Base-by-base conservation (phyloP, 495 filamentous ascomycete species). In the Aspergillus steynii region DNA sequence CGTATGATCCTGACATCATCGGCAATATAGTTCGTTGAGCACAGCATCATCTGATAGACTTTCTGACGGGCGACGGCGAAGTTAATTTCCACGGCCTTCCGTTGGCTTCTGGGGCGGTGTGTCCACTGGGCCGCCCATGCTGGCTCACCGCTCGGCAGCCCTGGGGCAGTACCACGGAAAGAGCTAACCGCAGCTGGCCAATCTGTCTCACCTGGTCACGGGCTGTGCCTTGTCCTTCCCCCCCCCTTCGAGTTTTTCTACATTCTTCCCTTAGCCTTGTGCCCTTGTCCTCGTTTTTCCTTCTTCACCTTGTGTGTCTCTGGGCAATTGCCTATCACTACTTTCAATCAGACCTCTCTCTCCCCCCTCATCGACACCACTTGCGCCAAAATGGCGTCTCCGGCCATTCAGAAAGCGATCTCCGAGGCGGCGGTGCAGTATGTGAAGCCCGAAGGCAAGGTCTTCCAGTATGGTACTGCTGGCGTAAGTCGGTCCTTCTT, bases 401-500 rank as follows among this genome's bases (percentile, higher is more conserved):
- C 71, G 32, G 72, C 73, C 66, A 60, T 79, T 58, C 75, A 76
- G 63, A 69, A 78, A 68, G 78, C 78, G 37, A 80, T 81, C 69
- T 55, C 73, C 52, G 71, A 77, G 57, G 78, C 78, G 29, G 77
- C 76, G 47, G 63, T 69, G 63, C 74, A 78, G 56, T 81, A 82
- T 62, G 83, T 88, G 29, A 92, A 91, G 74, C 86, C 89, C 3
- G 81, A 82, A 56, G 89, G 85, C 51, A 84, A 79, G 61, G 76
- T 85, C 32, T 98, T 96, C 77, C 83, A 87, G 64, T 99, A 99
- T 85, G 95, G 95, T 65, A 99, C 95, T 53, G 96, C 95, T 42
- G 95, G 95, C 55, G 88, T 90, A 79, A 75, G 88, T 81, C 52
- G 54, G 58, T 48, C 62, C 53, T 29, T 20, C 20, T 58, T 31